These are phyloP conservation scores for Hemileccinum impolitum DNA, from an alignment of 768 basidiomycete genomes.

Conservation along the genomic window DNA sequence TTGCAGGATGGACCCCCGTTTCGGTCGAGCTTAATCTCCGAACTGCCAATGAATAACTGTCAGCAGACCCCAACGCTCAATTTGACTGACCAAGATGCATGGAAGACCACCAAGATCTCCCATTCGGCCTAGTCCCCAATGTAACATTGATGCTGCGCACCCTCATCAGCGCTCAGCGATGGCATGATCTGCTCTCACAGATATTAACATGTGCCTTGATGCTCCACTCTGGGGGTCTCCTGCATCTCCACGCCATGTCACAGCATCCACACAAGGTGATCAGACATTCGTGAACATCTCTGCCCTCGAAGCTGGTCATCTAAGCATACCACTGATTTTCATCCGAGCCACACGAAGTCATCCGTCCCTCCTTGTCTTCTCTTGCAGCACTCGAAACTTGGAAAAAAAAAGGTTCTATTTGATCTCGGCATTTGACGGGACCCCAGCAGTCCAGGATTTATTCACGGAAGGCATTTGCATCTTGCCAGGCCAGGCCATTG, in stretches of 20 bases:
- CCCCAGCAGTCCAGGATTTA: conserved; percentile 28
- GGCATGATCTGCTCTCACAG: too few species aligned
- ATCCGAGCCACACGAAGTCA: conserved; percentile 29
- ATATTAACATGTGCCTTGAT: too few species aligned
- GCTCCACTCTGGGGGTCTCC: too few species aligned
- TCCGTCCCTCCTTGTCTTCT: conserved; percentile 48
- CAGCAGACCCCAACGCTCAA: too few species aligned
- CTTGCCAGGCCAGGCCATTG: conserved; percentile 33
- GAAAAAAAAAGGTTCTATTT: conserved; percentile 41
- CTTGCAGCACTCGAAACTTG: conserved; percentile 41
- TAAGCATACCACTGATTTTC: conserved; percentile 37
- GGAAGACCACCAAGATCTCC: too few species aligned
- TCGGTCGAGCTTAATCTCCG: too few species aligned
- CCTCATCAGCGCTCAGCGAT: too few species aligned
- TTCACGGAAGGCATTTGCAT: conserved; percentile 1
- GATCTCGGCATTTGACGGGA: conserved; percentile 55
- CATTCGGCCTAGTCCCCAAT: too few species aligned
- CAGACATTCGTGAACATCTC: conserved; percentile 53
- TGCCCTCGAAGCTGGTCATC: conserved; percentile 47
- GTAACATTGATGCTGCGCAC: too few species aligned
- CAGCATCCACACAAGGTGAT: conserved; percentile 27
- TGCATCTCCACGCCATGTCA: neutral
- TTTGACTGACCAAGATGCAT: too few species aligned
- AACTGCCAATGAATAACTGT: too few species aligned
- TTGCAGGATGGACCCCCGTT: too few species aligned